Evolutionary conservation across 345 rosid species (phyloP).

Genomic region (Erucastrum elatum): DNA sequence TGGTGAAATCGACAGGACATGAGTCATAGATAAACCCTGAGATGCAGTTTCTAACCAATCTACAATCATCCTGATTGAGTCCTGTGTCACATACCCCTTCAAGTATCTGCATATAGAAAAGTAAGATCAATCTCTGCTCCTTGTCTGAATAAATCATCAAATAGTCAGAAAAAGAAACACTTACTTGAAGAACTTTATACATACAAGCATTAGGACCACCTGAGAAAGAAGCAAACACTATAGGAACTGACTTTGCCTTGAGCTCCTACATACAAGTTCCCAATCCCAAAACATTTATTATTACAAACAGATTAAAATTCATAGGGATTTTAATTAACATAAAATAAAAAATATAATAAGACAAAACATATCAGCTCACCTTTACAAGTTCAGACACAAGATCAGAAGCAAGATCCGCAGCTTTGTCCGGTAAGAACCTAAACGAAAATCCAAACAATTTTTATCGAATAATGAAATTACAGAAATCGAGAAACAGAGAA

Average conservation of each 20-base stretch:
- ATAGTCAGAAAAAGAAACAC: neutral
- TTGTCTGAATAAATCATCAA: neutral
- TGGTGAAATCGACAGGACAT: conserved; percentile 84
- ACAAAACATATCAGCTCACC: conserved; percentile 42
- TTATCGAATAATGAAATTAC: neutral
- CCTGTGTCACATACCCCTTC: conserved; percentile 58
- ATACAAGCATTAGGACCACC: conserved; percentile 93
- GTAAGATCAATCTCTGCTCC: neutral
- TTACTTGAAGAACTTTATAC: conserved; percentile 93
- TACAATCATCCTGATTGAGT: conserved; percentile 69
- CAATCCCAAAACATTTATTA: neutral
- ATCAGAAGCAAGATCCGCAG: conserved; percentile 60
- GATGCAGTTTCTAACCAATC: conserved; percentile 66
- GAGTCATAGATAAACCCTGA: conserved; percentile 84
- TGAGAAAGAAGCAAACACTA: conserved; percentile 83
- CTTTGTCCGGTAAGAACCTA: conserved; percentile 91
- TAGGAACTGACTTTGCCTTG: conserved; percentile 68
- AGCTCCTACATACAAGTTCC: conserved; percentile 59
- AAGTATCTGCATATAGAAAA: conserved; percentile 59
- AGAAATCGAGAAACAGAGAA: neutral
- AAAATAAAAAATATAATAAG: neutral
- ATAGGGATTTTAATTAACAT: neutral
- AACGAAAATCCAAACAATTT: neutral
- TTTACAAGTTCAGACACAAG: conserved; percentile 62
- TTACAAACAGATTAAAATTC: neutral